Base-by-base conservation (phyloP, 352 stramenopile species). In the Phytophthora parvispora region DNA sequence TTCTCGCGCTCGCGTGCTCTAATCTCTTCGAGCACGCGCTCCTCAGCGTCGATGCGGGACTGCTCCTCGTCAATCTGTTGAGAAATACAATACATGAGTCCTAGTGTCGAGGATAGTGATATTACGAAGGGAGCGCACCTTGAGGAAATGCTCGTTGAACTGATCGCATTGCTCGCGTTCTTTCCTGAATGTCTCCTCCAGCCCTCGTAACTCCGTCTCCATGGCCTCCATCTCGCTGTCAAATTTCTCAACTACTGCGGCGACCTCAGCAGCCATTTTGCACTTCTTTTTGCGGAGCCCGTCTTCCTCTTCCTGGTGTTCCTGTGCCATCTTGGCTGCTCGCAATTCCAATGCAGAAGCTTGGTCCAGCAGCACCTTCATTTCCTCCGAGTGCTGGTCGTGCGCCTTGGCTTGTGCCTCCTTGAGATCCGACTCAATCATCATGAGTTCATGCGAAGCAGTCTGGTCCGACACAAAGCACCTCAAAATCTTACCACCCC, bases 281-380 rank as follows among this genome's bases (percentile, higher is more conserved):
- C 77, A 89, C 60, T 96, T 96, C 66, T 84, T 87, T 62, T 97
- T 97, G 36, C 86, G 86, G 29, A 97, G 74, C 20, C 64, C 38
- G 22, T 94, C 89, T 47, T 97, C 91, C 56, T 88, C 80, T 64
- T 97, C 86, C 53, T 92, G 88, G 65, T 97, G 89, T 45, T 96
- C 89, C 57, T 84, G 77, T n/a, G 79, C 84, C 81, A 94, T 86
- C 56, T 93, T 93, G 40, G 58, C 73, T 20, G 87, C 74, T 50
- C 80, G 73, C n/a, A 81, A 56, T 53, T 93, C 72, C 40, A 95
- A 73, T 36, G 75, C 71, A 13, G 74, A 69, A 9, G 85, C 77
- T 65, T 85, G 84, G 49, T 93, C 83, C 12, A 84, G 38, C 50
- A 94, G 64, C 67, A 77, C 53, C 43, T 90, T 91, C 78, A 95